phyloP scores from a whole-genome alignment of 139 green algal species.

The Micractinium conductrix region DNA sequence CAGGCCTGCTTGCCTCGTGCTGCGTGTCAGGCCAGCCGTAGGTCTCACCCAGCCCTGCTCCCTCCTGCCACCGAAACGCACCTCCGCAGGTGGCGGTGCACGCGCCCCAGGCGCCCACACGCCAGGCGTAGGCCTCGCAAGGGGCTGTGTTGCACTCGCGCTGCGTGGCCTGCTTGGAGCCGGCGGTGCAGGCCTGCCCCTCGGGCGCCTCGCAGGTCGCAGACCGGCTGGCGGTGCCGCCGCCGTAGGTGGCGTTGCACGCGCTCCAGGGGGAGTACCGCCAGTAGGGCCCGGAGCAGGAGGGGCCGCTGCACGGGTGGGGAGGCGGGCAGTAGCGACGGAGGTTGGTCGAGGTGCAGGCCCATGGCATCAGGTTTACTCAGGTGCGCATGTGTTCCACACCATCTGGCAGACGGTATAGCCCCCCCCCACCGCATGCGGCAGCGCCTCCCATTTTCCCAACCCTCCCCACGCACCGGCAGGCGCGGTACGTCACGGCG shows the following conservation, averaged over 20 bases:
- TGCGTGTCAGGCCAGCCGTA: too few relatives aligned
- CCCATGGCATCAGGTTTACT: too few relatives aligned
- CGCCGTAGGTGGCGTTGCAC: conserved; percentile 50
- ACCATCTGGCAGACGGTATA: too few relatives aligned
- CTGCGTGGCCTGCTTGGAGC: background rate
- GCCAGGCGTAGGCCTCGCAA: conserved; percentile 44
- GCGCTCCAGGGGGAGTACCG: conserved; percentile 42
- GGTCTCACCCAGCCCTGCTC: too few relatives aligned
- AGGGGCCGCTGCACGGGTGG: background rate
- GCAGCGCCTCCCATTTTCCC: too few relatives aligned
- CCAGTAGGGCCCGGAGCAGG: conserved; percentile 33
- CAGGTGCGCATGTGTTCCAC: too few relatives aligned
- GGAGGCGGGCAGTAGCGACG: background rate
- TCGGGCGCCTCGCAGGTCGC: conserved; percentile 36
- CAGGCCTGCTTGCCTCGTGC: too few relatives aligned
- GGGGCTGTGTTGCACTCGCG: conserved; percentile 45
- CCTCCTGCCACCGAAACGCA: background rate
- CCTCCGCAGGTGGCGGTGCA: conserved; percentile 50
- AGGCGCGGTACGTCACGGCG: conserved; percentile 6
- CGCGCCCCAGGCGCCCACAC: conserved; percentile 31
- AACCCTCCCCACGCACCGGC: conserved; percentile 43
- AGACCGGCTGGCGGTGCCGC: conserved; percentile 24
- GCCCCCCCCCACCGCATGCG: too few relatives aligned
- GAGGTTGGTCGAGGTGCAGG: too few relatives aligned
- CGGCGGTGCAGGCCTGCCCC: conserved; percentile 9